A percentile compares a stretch with the other conserved stretches of the same genome.
Conservation (phyloP, 176 grass and related monocot species). For the Oryza officinalis region DNA sequence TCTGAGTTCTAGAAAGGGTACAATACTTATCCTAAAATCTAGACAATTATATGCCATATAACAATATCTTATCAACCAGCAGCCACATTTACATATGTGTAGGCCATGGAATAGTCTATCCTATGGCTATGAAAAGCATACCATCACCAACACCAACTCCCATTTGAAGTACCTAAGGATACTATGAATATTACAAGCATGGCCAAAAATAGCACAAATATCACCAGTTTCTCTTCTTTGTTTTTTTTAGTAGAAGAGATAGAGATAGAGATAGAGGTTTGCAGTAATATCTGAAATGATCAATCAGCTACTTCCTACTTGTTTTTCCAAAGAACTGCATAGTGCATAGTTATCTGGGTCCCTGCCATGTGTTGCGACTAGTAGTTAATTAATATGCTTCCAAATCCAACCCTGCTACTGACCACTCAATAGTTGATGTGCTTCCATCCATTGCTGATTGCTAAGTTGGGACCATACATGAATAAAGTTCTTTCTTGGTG, state of each 20-base stretch:
- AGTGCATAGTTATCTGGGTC: conserved; percentile 33
- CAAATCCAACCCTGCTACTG: conserved; percentile 38
- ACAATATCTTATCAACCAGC: neutral
- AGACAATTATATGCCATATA: neutral
- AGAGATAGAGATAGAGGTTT: neutral
- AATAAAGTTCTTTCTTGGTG: conserved; percentile 44
- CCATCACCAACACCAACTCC: neutral
- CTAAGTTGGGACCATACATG: conserved; percentile 38
- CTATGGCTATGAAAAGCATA: neutral
- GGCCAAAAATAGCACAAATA: neutral
- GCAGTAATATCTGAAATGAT: conserved; percentile 15
- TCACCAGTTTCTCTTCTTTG: neutral
- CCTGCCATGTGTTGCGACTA: conserved; percentile 43
- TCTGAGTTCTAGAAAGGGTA: neutral
- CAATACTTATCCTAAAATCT: neutral
- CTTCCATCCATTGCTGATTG: conserved; percentile 39
- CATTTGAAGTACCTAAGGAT: neutral
- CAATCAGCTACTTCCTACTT: conserved; percentile 13
- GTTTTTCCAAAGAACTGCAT: conserved; percentile 38
- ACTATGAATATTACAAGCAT: neutral
- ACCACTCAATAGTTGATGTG: conserved; percentile 52
- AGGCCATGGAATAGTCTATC: neutral
- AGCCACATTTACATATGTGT: neutral
- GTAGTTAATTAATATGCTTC: conserved; percentile 39
- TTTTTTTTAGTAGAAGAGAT: neutral